Conservation (phyloP, 2,329 filamentous ascomycete species). For the Aureobasidium vineae region DNA sequence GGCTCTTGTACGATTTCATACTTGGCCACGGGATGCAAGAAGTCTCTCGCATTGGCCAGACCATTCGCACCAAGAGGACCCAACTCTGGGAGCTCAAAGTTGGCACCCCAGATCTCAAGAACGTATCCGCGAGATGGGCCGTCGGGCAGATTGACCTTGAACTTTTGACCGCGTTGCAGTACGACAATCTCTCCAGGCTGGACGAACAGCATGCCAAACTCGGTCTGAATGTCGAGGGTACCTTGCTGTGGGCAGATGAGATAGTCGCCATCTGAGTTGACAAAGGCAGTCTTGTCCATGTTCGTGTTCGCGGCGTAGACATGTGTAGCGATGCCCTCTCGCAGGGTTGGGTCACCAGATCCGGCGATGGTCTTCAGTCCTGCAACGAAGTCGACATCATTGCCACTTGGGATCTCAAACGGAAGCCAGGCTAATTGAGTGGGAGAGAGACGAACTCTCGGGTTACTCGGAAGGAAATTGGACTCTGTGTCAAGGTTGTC, state of each 20-base stretch:
- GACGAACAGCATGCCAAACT: not conserved
- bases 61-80: not conserved
- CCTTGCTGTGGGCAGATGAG: not conserved
- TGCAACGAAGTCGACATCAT: not conserved
- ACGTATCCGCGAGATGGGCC: not conserved
- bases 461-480: not conserved
- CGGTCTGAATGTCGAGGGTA: not conserved
- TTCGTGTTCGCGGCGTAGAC: not conserved
- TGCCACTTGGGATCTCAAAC: not conserved
- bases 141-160: not conserved
- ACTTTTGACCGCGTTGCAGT: not conserved
- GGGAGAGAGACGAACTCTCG: not conserved
- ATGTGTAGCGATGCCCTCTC: not conserved
- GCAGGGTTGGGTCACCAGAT: not conserved
- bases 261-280: not conserved
- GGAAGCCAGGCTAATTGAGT: not conserved
- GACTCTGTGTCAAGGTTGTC: not conserved
- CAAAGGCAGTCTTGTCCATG: not conserved
- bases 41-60: not conserved
- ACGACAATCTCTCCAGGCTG: not conserved
- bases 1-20: conserved; percentile 40
- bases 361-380: not conserved
- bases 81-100: not conserved
- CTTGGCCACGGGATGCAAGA: conserved; percentile 39
- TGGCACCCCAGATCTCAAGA: not conserved